Conservation (phyloP, 2,329 filamentous ascomycete genomes). For the Albophoma yamanashiensis region DNA sequence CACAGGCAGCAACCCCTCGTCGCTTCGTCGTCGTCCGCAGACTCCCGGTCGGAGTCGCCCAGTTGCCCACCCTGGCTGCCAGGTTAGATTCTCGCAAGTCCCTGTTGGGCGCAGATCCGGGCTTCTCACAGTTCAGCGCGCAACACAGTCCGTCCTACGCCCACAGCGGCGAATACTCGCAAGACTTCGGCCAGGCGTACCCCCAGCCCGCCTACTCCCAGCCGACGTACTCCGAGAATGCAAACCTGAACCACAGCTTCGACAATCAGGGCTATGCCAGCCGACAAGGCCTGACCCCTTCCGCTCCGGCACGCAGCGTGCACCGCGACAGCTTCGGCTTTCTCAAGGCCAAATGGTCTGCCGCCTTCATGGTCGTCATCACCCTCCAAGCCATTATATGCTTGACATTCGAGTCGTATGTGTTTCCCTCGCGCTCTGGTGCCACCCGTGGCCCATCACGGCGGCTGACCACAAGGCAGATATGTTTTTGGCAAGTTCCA, state of each 20-base stretch:
- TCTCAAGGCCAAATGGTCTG: slow-evolving; percentile 79
- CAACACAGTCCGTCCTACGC: slow-evolving; percentile 13
- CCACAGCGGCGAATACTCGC: slow-evolving; percentile 15
- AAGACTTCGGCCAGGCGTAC: slow-evolving; percentile 22
- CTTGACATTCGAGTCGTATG: slow-evolving; percentile 79
- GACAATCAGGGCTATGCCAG: slow-evolving; percentile 24
- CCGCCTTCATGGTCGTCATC: slow-evolving; percentile 68
- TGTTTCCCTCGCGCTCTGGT: slow-evolving; percentile 7
- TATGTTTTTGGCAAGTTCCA: slow-evolving; percentile 90
- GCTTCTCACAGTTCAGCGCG: slow-evolving; percentile 21
- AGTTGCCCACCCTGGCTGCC: slow-evolving; percentile 25
- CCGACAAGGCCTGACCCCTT: slow-evolving; percentile 24
- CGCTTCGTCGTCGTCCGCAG: slow-evolving; percentile 5
- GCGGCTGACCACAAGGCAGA: slow-evolving; percentile 31
- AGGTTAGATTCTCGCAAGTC: slow-evolving; percentile 29
- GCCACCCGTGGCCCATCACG: not conserved
- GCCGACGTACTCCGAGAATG: slow-evolving; percentile 17
- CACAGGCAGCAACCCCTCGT: not conserved
- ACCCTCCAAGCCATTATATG: slow-evolving; percentile 69
- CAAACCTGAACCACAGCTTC: slow-evolving; percentile 16
- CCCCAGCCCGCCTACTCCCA: slow-evolving; percentile 14
- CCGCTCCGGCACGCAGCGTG: slow-evolving; percentile 19
- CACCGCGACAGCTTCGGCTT: slow-evolving; percentile 47
- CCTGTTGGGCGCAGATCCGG: slow-evolving; percentile 26
- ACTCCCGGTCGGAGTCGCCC: slow-evolving; percentile 26